These are phyloP conservation scores for Nemania sp. DNA, from an alignment of 2,329 filamentous ascomycete genomes.

Conservation along the genomic window DNA sequence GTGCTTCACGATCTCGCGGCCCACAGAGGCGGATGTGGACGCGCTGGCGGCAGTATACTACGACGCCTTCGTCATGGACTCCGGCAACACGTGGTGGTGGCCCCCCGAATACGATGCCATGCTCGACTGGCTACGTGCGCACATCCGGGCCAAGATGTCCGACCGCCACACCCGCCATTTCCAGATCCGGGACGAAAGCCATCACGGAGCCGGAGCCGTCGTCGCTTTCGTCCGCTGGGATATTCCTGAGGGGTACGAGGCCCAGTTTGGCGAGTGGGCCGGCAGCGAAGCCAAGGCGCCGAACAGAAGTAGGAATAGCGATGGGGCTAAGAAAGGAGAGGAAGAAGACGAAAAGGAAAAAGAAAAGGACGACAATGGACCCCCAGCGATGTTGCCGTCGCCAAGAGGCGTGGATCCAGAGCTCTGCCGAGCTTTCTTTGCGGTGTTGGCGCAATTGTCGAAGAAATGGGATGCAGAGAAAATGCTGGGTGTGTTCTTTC, in stretches of 20 bases:
- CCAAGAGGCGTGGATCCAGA: constrained; percentile 40
- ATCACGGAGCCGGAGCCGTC: constrained; percentile 17
- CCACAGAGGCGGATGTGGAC: constrained; percentile 37
- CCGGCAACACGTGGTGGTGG: constrained; percentile 39
- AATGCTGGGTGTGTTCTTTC: constrained; percentile 40
- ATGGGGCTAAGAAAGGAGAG: too few species aligned
- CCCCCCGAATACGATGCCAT: constrained; percentile 29
- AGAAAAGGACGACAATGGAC: too few species aligned
- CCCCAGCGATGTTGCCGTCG: constrained; percentile 17
- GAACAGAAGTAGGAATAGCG: neutral
- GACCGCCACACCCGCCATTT: constrained; percentile 38
- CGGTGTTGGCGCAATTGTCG: constrained; percentile 30
- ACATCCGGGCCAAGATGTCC: constrained; percentile 35
- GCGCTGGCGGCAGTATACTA: constrained; percentile 36
- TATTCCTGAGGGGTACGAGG: constrained; percentile 37
- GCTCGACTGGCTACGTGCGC: constrained; percentile 37
- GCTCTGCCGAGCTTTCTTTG: constrained; percentile 38
- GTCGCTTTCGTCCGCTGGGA: constrained; percentile 42
- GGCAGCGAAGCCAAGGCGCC: constrained; percentile 13
- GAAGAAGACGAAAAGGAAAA: too few species aligned
- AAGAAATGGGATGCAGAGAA: constrained; percentile 38
- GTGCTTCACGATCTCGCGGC: constrained; percentile 33
- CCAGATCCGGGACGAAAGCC: constrained; percentile 41
- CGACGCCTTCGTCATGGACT: constrained; percentile 32
- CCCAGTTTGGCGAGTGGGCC: constrained; percentile 29